Base-by-base conservation (phyloP, 352 stramenopile species). In the Globisporangium apiculatum region DNA sequence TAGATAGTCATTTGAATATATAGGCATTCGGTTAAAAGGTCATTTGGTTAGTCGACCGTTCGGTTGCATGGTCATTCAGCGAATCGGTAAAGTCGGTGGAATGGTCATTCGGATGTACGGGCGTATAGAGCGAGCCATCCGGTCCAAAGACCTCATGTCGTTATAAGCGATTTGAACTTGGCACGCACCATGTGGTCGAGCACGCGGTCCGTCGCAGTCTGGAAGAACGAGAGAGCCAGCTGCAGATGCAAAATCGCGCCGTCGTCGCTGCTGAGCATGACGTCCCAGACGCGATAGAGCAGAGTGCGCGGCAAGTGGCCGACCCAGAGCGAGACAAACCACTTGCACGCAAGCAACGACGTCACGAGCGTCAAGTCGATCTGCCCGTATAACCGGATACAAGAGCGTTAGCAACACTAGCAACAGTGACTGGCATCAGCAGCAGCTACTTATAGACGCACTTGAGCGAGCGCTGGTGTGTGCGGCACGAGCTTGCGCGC, bases 251-350 rank as follows among this genome's bases (percentile, higher is more conserved):
- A 47, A 55, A 87, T 82, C 1, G 74, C 73, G 9, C 78, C 75
- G 6, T 75, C 64, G 0, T 76, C 60, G 61, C 80, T 62, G 6
- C 61, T 65, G 0, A 91, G 59, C 78, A 89, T 89, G 1, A 66
- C 73, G 45, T 86, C 66, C 81, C 81, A 91, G 7, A 89, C 66
- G 15, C 75, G 55, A 50, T 71, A 62, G 10, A 91, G 69, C 51
- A 87, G 47, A 9, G 62, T 42, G 7, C 69, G 38, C 7, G 78
- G 76, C 6, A 89, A 55, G 55, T 87, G 72, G 24, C 76, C 76
- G 18, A 91, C 78, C 76, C 78, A 91, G 4, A 91, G 51, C 7
- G 76, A 75, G 5, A 91, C 76, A 42, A 89, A 91, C 81, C 81
- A 91, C 64, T 91, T 91, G 66, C 72, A 89, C 36, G 74, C 79